Conservation (phyloP, 2,329 filamentous ascomycete species). For the Curvularia sp. region DNA sequence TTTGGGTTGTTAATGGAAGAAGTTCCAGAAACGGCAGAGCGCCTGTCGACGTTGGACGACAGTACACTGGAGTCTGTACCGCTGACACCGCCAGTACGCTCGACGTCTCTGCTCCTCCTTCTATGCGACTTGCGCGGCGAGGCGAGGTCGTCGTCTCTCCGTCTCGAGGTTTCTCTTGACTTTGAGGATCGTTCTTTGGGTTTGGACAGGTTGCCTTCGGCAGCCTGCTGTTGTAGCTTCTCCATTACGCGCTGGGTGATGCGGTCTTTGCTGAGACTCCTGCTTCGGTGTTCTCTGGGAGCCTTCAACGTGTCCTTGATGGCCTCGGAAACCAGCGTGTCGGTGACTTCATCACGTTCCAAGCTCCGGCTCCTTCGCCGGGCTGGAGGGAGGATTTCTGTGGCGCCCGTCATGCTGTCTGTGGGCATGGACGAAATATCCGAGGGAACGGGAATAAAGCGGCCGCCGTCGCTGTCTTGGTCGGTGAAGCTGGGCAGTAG, state of each 20-base stretch:
- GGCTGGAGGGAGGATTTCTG: slow-evolving; percentile 54
- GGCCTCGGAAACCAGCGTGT: slow-evolving; percentile 26
- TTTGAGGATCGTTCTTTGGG: slow-evolving; percentile 23
- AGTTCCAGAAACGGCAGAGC: slow-evolving; percentile 57
- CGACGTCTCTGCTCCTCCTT: slow-evolving; percentile 56
- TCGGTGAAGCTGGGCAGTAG: slow-evolving; percentile 76
- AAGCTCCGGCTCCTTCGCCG: slow-evolving; percentile 60
- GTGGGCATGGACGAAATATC: slow-evolving; percentile 85
- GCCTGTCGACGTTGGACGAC: slow-evolving; percentile 64
- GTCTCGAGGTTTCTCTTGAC: slow-evolving; percentile 25
- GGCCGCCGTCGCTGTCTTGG: slow-evolving; percentile 64
- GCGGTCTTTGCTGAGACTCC: slow-evolving; percentile 70
- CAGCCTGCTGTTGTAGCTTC: slow-evolving; percentile 64
- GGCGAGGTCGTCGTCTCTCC: slow-evolving; percentile 39
- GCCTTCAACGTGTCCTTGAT: slow-evolving; percentile 61
- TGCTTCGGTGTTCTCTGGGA: slow-evolving; percentile 64
- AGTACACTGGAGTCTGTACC: slow-evolving; percentile 68
- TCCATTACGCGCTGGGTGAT: slow-evolving; percentile 73
- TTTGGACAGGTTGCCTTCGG: slow-evolving; percentile 48
- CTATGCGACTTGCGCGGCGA: slow-evolving; percentile 44
- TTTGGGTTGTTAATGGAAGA: slow-evolving; percentile 93
- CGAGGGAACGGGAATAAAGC: slow-evolving; percentile 73
- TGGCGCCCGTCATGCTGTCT: slow-evolving; percentile 71
- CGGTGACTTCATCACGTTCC: slow-evolving; percentile 50
- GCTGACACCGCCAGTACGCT: slow-evolving; percentile 56